A percentile compares a stretch with the other conserved stretches of the same genome.
Conservation (phyloP, 1,284 basidiomycete genomes). For the Wolfiporia cocos region DNA sequence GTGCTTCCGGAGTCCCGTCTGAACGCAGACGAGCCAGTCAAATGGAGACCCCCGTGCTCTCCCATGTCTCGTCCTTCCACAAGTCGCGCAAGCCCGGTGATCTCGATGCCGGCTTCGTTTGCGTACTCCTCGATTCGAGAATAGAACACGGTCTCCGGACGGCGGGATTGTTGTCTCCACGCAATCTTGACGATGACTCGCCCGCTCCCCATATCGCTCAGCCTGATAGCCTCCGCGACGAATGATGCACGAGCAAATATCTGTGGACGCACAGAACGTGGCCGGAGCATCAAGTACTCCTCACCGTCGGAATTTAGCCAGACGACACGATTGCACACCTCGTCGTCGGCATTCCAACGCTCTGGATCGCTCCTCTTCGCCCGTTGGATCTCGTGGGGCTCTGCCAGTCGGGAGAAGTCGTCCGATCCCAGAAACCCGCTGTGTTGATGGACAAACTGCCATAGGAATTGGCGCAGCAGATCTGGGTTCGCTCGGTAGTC, state of each 20-base stretch:
- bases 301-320: neutral
- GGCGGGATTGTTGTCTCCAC: slow-evolving; percentile 8
- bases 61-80: neutral
- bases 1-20: neutral
- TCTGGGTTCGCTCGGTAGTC: slow-evolving; percentile 5
- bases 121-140: slow-evolving; percentile 1
- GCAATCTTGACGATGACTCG: slow-evolving; percentile 12
- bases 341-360: neutral
- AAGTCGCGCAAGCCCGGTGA: neutral
- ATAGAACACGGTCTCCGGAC: slow-evolving; percentile 9
- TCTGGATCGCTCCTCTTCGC: neutral
- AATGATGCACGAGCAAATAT: slow-evolving; percentile 11
- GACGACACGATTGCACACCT: neutral
- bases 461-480: slow-evolving; percentile 11
- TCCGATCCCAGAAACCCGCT: slow-evolving; percentile 10
- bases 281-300: slow-evolving; percentile 9
- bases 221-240: slow-evolving; percentile 9
- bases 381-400: neutral
- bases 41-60: neutral
- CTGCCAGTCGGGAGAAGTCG: slow-evolving; percentile 4
- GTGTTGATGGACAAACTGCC: slow-evolving; percentile 12
- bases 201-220: neutral
- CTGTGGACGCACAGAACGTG: slow-evolving; percentile 3
- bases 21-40: neutral
- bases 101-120: neutral